A percentile compares a stretch with the other conserved stretches of the same genome.
Conservation (phyloP, 2,329 filamentous ascomycete genomes). For the Emmonsiellopsis sp. region DNA sequence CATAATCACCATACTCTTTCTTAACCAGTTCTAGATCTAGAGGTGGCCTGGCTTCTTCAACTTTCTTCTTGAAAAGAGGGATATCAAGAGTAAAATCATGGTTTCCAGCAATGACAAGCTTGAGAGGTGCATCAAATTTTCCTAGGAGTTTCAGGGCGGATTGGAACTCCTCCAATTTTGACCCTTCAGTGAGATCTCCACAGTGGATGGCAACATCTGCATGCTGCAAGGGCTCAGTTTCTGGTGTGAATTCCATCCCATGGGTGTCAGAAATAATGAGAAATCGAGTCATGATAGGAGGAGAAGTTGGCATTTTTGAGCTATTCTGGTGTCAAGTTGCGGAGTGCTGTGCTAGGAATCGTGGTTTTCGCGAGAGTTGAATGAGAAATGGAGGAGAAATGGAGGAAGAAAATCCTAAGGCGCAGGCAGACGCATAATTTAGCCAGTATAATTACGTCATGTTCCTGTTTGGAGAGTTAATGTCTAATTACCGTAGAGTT, state of each 20-base stretch:
- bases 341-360: no score
- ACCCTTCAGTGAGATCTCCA: constrained; percentile 43
- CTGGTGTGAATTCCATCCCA: constrained; percentile 17
- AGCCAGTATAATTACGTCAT: no score
- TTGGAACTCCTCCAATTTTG: constrained; percentile 33
- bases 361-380: no score
- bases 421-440: no score
- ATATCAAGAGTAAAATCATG: constrained; percentile 42
- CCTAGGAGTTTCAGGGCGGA: constrained; percentile 35
- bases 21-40: constrained; percentile 22
- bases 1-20: constrained; percentile 33
- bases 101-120: constrained; percentile 48
- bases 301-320: not conserved
- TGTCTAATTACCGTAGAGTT: no score
- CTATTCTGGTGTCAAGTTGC: no score
- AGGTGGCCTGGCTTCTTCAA: constrained; percentile 18
- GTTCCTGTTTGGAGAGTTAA: no score
- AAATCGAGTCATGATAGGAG: constrained; percentile 30
- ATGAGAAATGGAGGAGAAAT: no score
- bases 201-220: constrained; percentile 46
- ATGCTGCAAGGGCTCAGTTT: constrained; percentile 20
- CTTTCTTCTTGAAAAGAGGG: constrained; percentile 26
- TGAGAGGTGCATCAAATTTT: constrained; percentile 39
- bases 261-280: constrained; percentile 43
- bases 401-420: no score